phyloP scores from a whole-genome alignment of 2,329 filamentous ascomycete genomes.

The Aureobasidium sp. region DNA sequence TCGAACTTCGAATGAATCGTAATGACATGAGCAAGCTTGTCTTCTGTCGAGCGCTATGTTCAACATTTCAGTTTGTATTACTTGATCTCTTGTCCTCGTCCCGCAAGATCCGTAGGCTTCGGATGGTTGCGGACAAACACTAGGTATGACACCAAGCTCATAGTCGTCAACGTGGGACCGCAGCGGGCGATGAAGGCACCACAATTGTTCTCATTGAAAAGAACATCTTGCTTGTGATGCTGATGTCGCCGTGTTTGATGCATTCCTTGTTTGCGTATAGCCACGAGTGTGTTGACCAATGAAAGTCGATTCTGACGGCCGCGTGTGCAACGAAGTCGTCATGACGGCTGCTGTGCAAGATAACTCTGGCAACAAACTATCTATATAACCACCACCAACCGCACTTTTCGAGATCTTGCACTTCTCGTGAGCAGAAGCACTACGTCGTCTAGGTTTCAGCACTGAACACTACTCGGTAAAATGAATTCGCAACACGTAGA shows the following conservation, averaged over 20 bases:
- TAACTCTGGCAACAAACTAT: not conserved
- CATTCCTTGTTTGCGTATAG: not conserved
- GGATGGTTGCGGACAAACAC: not conserved
- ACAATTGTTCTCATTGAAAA: not conserved
- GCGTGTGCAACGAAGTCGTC: not conserved
- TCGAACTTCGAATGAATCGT: not conserved
- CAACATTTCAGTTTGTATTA: not conserved
- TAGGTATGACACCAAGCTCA: not conserved
- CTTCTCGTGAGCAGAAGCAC: not conserved
- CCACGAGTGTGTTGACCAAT: not conserved
- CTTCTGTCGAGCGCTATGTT: not conserved
- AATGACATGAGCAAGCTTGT: not conserved
- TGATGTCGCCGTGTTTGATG: not conserved
- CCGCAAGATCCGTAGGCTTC: not conserved
- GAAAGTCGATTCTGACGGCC: not conserved
- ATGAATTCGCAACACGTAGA: not conserved
- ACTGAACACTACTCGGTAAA: not conserved
- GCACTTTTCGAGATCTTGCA: not conserved
- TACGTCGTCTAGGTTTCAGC: not conserved
- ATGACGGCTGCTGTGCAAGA: not conserved
- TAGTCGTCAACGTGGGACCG: not conserved
- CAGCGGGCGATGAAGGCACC: not conserved
- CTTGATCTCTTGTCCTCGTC: not conserved
- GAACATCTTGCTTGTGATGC: not conserved
- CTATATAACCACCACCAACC: not conserved